These are phyloP conservation scores for Chernovozyma aurita DNA, from an alignment of 1,139 yeast species.

Conservation along the genomic window DNA sequence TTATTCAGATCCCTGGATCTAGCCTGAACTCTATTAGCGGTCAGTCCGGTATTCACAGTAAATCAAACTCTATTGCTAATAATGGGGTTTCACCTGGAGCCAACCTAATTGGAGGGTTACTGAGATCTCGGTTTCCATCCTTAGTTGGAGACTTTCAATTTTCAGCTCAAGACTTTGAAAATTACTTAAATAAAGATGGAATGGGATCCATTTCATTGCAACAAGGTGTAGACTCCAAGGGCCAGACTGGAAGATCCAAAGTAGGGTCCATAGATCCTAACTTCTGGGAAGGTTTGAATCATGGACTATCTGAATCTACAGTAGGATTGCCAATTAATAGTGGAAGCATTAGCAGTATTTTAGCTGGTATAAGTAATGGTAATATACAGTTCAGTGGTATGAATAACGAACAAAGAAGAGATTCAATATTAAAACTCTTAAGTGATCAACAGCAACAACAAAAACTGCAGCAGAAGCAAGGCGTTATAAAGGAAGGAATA, in stretches of 20 bases:
- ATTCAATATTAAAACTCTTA: slow-evolving; percentile 36
- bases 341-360: slow-evolving; percentile 33
- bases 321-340: slow-evolving; percentile 22
- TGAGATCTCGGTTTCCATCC: slow-evolving; percentile 9
- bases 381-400: slow-evolving; percentile 38
- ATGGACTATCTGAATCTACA: slow-evolving; percentile 21
- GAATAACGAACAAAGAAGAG: slow-evolving; percentile 41
- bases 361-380: slow-evolving; percentile 37
- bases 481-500: slow-evolving; percentile 1
- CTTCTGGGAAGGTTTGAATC: slow-evolving; percentile 22
- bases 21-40: slow-evolving; percentile 31
- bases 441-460: slow-evolving; percentile 23
- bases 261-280: slow-evolving; percentile 22
- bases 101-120: slow-evolving; percentile 11
- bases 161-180: slow-evolving; percentile 40
- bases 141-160: slow-evolving; percentile 22
- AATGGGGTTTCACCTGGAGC: slow-evolving; percentile 12
- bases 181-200: slow-evolving; percentile 40
- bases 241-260: slow-evolving; percentile 13
- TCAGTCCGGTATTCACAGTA: slow-evolving; percentile 12
- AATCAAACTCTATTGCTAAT: slow-evolving; percentile 8
- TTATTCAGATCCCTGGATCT: slow-evolving; percentile 38
- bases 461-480: slow-evolving; percentile 5
- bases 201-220: slow-evolving; percentile 30
- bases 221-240: slow-evolving; percentile 8